Evolutionary conservation across 2,329 filamentous ascomycete genomes (phyloP).

Genomic region (Penicillium concentricum): DNA sequence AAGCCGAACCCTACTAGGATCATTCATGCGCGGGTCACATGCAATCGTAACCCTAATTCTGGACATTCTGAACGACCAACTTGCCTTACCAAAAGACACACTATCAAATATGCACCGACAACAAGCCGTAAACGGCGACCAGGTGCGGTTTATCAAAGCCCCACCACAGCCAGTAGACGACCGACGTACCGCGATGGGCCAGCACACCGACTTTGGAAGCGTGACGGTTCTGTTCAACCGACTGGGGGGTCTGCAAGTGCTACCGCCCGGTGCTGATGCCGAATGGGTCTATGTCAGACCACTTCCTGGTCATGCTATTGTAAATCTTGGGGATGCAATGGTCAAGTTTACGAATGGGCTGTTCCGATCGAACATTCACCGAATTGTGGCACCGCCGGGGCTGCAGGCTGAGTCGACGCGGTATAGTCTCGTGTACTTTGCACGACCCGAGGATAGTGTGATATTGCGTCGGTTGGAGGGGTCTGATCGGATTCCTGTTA

Average conservation of each 20-base stretch:
- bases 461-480: slow-evolving; percentile 42
- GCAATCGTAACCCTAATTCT: slow-evolving; percentile 48
- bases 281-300: slow-evolving; percentile 56
- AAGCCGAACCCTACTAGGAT: slow-evolving; percentile 38
- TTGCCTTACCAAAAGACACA: slow-evolving; percentile 44
- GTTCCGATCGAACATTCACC: slow-evolving; percentile 46
- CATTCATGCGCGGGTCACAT: slow-evolving; percentile 49
- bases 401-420: slow-evolving; percentile 46
- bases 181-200: slow-evolving; percentile 47
- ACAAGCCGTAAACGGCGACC: slow-evolving; percentile 47
- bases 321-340: slow-evolving; percentile 47
- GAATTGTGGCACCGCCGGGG: slow-evolving; percentile 52
- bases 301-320: slow-evolving; percentile 47
- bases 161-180: slow-evolving; percentile 48
- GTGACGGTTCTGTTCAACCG: slow-evolving; percentile 59
- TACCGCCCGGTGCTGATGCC: slow-evolving; percentile 42
- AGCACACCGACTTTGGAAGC: slow-evolving; percentile 59
- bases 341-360: slow-evolving; percentile 46
- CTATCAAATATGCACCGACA: slow-evolving; percentile 50
- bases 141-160: slow-evolving; percentile 54
- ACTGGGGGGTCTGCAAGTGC: slow-evolving; percentile 55
- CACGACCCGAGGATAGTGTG: slow-evolving; percentile 51
- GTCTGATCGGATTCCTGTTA: slow-evolving; percentile 33
- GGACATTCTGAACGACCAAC: slow-evolving; percentile 44
- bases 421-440: slow-evolving; percentile 57